Conservation (phyloP, 192 early-diverging fungal species). For the Rhizophlyctis rosea region DNA sequence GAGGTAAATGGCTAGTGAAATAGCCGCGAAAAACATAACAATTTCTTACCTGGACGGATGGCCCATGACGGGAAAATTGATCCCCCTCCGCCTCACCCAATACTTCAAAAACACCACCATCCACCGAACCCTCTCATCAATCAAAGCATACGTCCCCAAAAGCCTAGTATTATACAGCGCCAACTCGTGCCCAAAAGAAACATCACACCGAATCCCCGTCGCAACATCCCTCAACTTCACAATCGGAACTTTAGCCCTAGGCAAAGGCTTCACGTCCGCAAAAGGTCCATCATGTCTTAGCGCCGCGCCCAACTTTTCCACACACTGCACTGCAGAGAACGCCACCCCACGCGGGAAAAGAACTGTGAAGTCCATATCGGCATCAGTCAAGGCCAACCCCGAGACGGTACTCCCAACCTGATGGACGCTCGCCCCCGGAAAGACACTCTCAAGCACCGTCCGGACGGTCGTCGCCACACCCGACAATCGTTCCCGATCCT, state of each 20-base stretch:
- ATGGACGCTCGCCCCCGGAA: background rate
- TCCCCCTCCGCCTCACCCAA: conserved; percentile 33
- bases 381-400: no score
- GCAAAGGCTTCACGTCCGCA: conserved; percentile 30
- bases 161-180: conserved; percentile 31
- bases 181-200: conserved; percentile 28
- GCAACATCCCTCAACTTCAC: conserved; percentile 33
- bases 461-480: conserved; percentile 23
- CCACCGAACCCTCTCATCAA: conserved; percentile 27
- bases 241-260: conserved; percentile 36
- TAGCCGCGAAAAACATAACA: conserved; percentile 7
- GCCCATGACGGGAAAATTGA: conserved; percentile 39
- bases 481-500: conserved; percentile 19
- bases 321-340: conserved; percentile 24
- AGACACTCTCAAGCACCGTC: background rate
- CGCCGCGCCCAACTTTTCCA: conserved; percentile 31
- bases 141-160: conserved; percentile 27
- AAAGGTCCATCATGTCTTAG: conserved; percentile 29
- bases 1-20: background rate
- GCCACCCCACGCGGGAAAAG: background rate
- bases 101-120: conserved; percentile 36
- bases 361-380: no score
- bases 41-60: conserved; percentile 28
- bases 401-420: no score
- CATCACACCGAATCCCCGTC: conserved; percentile 26